phyloP scores from a whole-genome alignment of 306 rosid species.

The Hippophae rhamnoides region DNA sequence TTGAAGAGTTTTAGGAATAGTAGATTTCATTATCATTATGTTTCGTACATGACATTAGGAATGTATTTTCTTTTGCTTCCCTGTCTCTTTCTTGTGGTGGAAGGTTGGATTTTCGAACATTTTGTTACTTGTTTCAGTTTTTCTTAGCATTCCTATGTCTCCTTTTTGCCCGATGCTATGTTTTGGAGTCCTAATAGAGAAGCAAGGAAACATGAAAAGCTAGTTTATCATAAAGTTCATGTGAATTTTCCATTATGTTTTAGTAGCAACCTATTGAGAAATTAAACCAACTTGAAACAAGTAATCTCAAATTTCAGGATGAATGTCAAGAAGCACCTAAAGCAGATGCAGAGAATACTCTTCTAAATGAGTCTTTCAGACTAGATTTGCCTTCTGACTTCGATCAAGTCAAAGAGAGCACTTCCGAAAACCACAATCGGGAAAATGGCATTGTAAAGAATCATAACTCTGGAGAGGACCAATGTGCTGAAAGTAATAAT shows the following conservation, averaged over 20 bases:
- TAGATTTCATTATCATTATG: too few relatives aligned
- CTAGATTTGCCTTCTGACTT: slow-evolving; percentile 11
- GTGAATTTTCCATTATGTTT: neutral
- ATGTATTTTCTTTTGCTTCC: too few relatives aligned
- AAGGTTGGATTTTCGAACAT: too few relatives aligned
- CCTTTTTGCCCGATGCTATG: too few relatives aligned
- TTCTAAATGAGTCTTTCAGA: slow-evolving; percentile 11
- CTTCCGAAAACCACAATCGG: slow-evolving; percentile 1
- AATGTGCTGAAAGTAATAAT: slow-evolving; percentile 17
- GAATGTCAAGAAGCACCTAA: slow-evolving; percentile 19
- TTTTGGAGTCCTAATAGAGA: neutral
- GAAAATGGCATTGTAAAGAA: slow-evolving; percentile 15
- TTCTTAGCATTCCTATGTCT: too few relatives aligned
- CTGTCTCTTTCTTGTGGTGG: too few relatives aligned
- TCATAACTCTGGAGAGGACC: slow-evolving; percentile 22
- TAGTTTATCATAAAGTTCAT: neutral
- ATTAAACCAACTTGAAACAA: neutral
- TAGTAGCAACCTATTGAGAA: neutral
- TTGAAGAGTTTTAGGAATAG: too few relatives aligned
- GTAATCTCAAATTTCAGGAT: slow-evolving; percentile 26
- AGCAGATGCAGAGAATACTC: slow-evolving; percentile 17
- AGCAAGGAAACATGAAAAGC: neutral
- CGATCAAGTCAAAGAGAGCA: slow-evolving; percentile 6
- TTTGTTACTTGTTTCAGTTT: too few relatives aligned
- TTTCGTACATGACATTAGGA: too few relatives aligned